Percentiles rank a stretch among this genome's conserved stretches.
phyloP scores from a whole-genome alignment of 2,329 filamentous ascomycete species.

The Fusarium hostae region DNA sequence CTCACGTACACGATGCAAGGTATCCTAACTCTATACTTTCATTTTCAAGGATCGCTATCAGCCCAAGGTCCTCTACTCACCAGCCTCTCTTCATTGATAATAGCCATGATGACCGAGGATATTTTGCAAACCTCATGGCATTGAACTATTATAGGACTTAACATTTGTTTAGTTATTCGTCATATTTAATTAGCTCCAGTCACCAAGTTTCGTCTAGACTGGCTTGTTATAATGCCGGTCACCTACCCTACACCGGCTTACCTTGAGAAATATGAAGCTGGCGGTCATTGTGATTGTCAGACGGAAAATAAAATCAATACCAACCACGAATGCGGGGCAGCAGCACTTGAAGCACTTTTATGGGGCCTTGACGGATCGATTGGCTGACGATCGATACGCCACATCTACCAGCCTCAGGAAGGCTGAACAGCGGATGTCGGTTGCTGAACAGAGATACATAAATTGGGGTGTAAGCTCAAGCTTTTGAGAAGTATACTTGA shows the following conservation, averaged over 20 bases:
- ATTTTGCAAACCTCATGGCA: too few species aligned
- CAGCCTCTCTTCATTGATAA: neutral
- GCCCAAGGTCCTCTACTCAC: neutral
- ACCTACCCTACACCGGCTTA: neutral
- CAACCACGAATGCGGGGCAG: neutral
- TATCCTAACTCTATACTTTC: neutral
- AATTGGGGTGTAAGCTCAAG: rapidly evolving
- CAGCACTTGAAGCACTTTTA: too few species aligned
- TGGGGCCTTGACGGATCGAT: too few species aligned
- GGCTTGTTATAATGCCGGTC: neutral
- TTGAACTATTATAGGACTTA: too few species aligned
- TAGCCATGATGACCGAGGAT: too few species aligned
- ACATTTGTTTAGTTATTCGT: neutral
- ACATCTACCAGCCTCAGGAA: rapidly evolving
- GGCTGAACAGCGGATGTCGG: neutral
- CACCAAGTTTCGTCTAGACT: rapidly evolving
- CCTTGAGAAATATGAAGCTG: neutral
- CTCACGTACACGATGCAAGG: rapidly evolving
- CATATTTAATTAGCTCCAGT: rapidly evolving
- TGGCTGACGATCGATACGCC: neutral
- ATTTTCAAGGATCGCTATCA: rapidly evolving
- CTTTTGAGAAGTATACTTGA: neutral
- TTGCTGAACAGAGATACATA: neutral
- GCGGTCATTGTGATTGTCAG: neutral
- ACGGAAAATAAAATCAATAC: neutral